Evolutionary conservation across 2,329 filamentous ascomycete genomes (phyloP).

Genomic region (Zalaria obscura): DNA sequence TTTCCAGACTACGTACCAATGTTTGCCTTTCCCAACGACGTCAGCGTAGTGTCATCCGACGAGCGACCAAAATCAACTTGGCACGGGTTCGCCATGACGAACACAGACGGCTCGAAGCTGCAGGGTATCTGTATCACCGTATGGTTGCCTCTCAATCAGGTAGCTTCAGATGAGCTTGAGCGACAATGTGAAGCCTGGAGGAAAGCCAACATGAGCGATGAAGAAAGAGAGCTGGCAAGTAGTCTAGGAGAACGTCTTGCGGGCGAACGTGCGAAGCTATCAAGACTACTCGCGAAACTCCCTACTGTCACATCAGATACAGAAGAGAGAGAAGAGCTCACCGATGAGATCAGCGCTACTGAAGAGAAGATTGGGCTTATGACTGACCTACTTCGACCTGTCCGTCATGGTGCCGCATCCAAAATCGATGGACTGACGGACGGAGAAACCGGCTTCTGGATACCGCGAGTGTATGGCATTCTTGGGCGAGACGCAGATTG

Average conservation of each 20-base stretch:
- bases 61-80: conserved; percentile 90
- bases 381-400: conserved; percentile 85
- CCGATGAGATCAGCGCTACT: conserved; percentile 87
- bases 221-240: conserved; percentile 81
- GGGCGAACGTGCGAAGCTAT: conserved; percentile 76
- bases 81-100: conserved; percentile 98
- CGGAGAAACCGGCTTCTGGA: conserved; percentile 92
- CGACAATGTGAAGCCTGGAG: conserved; percentile 41
- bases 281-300: conserved; percentile 70
- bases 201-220: conserved; percentile 62
- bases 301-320: conserved; percentile 71
- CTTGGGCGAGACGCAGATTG: conserved; percentile 71
- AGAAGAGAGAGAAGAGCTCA: conserved; percentile 64
- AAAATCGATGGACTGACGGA: conserved; percentile 96
- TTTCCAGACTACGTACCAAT: conserved; percentile 98
- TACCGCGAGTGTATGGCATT: conserved; percentile 83
- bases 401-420: conserved; percentile 85
- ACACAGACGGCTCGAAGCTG: conserved; percentile 77
- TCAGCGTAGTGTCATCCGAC: conserved; percentile 90
- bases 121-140: conserved; percentile 85
- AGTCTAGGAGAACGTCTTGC: conserved; percentile 83
- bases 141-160: conserved; percentile 75
- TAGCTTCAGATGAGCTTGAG: conserved; percentile 73
- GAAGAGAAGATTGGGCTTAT: conserved; percentile 96
- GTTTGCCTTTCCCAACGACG: conserved; percentile 98